These are phyloP conservation scores for Mycena pura DNA, from an alignment of 768 basidiomycete species.

Conservation along the genomic window DNA sequence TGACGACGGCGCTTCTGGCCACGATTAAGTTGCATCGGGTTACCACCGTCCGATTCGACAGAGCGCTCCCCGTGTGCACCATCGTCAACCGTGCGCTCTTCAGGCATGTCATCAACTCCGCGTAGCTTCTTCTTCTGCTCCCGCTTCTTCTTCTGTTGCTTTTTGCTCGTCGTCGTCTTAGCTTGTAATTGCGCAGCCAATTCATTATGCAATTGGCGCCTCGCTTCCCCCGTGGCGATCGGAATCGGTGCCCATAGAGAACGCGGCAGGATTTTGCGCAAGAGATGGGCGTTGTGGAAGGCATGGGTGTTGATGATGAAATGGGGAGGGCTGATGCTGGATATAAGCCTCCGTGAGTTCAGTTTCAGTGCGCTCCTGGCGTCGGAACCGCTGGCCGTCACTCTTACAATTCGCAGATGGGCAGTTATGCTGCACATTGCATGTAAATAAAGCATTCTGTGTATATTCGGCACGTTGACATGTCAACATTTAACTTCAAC, in stretches of 20 bases:
- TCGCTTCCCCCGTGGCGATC: background rate
- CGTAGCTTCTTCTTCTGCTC: too few species aligned
- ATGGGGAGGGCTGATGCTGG: background rate
- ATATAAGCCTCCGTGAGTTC: conserved; percentile 1
- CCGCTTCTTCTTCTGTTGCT: too few species aligned
- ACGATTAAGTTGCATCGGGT: too few species aligned
- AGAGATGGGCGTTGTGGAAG: conserved; percentile 22
- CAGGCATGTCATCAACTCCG: too few species aligned
- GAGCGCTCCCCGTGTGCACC: too few species aligned
- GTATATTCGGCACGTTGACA: too few species aligned
- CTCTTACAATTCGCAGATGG: background rate
- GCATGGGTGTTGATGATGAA: conserved; percentile 12
- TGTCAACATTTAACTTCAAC: background rate
- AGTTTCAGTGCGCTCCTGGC: conserved; percentile 16
- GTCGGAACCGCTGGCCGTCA: background rate
- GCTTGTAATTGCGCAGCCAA: background rate
- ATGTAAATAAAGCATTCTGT: conserved; percentile 5
- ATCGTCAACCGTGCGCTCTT: too few species aligned
- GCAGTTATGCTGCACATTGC: conserved; percentile 20
- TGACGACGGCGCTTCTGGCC: too few species aligned
- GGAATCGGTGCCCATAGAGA: background rate
- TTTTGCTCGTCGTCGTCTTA: too few species aligned
- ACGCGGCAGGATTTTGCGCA: conserved; percentile 9
- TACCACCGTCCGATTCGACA: too few species aligned
- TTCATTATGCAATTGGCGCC: background rate